These are phyloP conservation scores for Ascocoryne sarcoides DNA, from an alignment of 2,329 filamentous ascomycete genomes.

Conservation along the genomic window DNA sequence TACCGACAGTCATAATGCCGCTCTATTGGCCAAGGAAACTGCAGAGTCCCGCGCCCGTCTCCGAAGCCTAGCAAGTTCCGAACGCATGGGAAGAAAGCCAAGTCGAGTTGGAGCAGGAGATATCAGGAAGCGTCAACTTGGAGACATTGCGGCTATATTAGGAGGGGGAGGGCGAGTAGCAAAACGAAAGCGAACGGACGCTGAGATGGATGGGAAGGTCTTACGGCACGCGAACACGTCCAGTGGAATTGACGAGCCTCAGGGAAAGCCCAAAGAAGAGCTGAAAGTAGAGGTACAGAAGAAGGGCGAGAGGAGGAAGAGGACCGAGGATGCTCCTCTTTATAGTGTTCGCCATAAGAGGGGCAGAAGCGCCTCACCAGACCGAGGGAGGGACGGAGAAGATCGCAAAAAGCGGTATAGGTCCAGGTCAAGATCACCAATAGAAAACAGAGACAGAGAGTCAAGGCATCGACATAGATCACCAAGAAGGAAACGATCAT, in stretches of 20 bases:
- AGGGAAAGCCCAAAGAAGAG: constrained; percentile 4
- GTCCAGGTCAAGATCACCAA: constrained; percentile 20
- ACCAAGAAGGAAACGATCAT: constrained; percentile 16
- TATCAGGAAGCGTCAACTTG: constrained; percentile 49
- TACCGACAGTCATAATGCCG: constrained; percentile 82
- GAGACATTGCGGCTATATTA: constrained; percentile 51
- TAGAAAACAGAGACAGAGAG: constrained; percentile 19
- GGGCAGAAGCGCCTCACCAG: constrained; percentile 17
- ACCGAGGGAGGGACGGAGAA: constrained; percentile 12
- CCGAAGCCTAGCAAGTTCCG: constrained; percentile 42
- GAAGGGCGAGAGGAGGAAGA: constrained; percentile 5
- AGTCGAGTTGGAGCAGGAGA: constrained; percentile 38
- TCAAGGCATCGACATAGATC: constrained; percentile 29
- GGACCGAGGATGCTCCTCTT: constrained; percentile 6
- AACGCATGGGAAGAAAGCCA: not conserved
- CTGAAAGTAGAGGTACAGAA: not conserved
- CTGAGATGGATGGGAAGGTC: constrained; percentile 4
- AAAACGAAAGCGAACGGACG: constrained; percentile 20
- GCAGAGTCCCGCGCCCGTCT: constrained; percentile 69
- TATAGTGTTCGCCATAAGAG: constrained; percentile 27
- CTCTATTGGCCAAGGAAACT: constrained; percentile 74
- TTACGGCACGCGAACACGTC: constrained; percentile 10
- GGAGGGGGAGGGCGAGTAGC: constrained; percentile 34
- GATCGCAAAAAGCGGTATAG: constrained; percentile 13
- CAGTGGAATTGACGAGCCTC: constrained; percentile 12